Conservation (phyloP, 2,329 filamentous ascomycete species). For the Gnomoniopsis smithogilvyi region DNA sequence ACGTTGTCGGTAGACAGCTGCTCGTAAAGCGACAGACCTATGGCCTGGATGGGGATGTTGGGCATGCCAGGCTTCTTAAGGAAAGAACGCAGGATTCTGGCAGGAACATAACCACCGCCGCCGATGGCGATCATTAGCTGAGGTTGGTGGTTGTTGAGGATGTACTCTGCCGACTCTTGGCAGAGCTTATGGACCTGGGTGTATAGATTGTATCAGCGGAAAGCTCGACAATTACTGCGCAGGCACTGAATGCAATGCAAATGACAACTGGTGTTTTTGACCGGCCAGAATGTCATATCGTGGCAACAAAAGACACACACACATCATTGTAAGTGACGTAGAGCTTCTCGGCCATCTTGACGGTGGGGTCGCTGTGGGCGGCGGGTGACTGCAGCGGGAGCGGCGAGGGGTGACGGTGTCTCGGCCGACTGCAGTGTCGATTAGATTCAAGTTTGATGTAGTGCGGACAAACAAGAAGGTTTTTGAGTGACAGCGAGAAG, state of each 20-base stretch:
- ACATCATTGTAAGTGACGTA: conserved; percentile 94
- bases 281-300: no score
- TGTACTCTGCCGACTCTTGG: conserved; percentile 75
- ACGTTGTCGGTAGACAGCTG: conserved; percentile 56
- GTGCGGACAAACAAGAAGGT: neutral
- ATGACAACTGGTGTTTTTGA: neutral
- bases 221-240: no score
- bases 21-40: conserved; percentile 96
- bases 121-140: conserved; percentile 99
- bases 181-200: conserved; percentile 93
- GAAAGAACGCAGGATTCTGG: conserved; percentile 95
- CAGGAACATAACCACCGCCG: conserved; percentile 94
- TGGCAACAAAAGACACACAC: conserved; percentile 31
- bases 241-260: neutral
- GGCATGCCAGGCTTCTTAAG: conserved; percentile 81
- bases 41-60: conserved; percentile 99
- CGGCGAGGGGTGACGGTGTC: neutral
- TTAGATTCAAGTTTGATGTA: neutral
- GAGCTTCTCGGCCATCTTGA: conserved; percentile 76
- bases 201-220: conserved; percentile 9
- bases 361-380: conserved; percentile 2
- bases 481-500: neutral
- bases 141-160: conserved; percentile 82
- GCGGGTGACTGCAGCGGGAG: conserved; percentile 15
- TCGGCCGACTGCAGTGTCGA: conserved; percentile 10